phyloP scores from a whole-genome alignment of 2,329 filamentous ascomycete species.

The Atkinsonella texensis region DNA sequence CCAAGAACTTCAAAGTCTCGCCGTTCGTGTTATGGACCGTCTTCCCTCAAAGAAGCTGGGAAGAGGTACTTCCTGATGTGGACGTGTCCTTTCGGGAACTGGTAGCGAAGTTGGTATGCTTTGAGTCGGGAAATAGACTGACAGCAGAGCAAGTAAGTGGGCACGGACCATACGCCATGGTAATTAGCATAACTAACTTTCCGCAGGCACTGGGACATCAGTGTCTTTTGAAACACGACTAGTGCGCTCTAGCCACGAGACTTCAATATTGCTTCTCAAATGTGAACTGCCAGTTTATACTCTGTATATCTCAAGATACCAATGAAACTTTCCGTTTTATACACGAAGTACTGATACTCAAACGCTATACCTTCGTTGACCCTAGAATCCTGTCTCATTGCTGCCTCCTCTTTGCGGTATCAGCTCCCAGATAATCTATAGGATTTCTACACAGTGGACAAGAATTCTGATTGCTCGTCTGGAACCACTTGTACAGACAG shows the following conservation, averaged over 20 bases:
- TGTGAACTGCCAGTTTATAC: background rate
- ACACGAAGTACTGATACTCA: background rate
- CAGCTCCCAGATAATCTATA: slow-evolving; percentile 48
- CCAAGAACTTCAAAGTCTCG: slow-evolving; percentile 50
- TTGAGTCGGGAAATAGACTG: slow-evolving; percentile 52
- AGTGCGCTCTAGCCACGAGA: background rate
- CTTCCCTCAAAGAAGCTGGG: slow-evolving; percentile 59
- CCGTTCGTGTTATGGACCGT: slow-evolving; percentile 85
- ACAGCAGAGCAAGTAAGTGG: slow-evolving; percentile 41
- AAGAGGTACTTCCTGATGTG: slow-evolving; percentile 51
- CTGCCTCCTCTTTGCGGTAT: slow-evolving; percentile 26
- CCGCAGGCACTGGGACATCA: slow-evolving; percentile 14
- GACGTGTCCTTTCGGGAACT: slow-evolving; percentile 50
- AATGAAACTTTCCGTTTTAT: background rate
- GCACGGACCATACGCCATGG: slow-evolving; percentile 1
- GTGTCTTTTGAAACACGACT: slow-evolving; percentile 5
- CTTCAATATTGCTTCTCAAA: background rate
- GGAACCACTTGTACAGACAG: slow-evolving; percentile 96
- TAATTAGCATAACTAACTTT: background rate
- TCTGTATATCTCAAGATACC: background rate
- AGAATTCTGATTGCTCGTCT: slow-evolving; percentile 78
- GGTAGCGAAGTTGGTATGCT: slow-evolving; percentile 56
- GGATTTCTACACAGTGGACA: slow-evolving; percentile 89
- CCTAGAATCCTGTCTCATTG: background rate
- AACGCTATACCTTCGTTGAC: too few relatives aligned